Evolutionary conservation across 2,329 filamentous ascomycete species (phyloP), one percentile per base, ranked within the genome.

Genomic region (Colletotrichum sp.): DNA sequence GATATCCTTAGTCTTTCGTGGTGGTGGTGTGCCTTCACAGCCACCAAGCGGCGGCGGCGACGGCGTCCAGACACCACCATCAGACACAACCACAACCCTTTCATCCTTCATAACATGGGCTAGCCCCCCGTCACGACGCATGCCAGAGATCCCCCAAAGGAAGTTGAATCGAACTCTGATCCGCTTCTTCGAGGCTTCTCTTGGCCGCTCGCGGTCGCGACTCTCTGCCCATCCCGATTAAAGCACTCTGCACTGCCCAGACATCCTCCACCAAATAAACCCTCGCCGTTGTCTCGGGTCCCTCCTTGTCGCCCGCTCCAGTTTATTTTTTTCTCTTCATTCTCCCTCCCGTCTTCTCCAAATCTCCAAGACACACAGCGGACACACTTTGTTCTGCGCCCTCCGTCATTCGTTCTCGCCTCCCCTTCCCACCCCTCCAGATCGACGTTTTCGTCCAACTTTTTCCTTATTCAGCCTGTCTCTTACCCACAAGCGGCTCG

Each of bases 401-500:
- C 15, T 52, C 36, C 16, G 26, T 55, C 39, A 64, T 67, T 72
- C 61, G 28, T 67, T 57, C 43, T 72, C 68, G 61, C 68, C 34
- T 48, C 67, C 43, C 34, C 68, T 66, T 61, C 34, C 55, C 61
- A 61, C 36, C 61, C 61, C 68, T 61, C 72, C 69, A 24, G 52
- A 67, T 67, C 61, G 72, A 72, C 72, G 72, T 72, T 75, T 75
- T 67, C 72, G 69, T 71, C 52, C 68, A 75, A 67, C 68, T 55
- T 72, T 52, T 67, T 67, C 72, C 63, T 59, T 39, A 57, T 72
- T 60, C 55, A 63, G 63, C 32, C 18, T 64, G 26, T 48, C 61
- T 66, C 26, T 67, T 30, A 67, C 59, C 72, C 68, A 72, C 72
- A 72, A 75, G 68, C 68, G 68, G 68, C 68, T 72, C 63, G 72